Evolutionary conservation across 345 rosid species (phyloP), one percentile per base, ranked within the genome.

Genomic region (Acer negundo): DNA sequence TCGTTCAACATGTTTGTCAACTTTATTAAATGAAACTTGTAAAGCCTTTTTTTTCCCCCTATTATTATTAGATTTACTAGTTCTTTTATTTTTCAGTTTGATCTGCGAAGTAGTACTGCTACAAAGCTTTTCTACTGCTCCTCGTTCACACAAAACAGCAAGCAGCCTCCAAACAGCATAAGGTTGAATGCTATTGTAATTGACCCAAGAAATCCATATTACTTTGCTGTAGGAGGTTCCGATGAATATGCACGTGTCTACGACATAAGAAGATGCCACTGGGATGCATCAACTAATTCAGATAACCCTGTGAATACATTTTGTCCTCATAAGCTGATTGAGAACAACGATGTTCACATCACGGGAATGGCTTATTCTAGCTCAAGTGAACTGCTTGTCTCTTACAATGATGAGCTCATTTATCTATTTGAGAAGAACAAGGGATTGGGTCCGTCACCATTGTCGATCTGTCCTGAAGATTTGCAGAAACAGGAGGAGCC

Each of bases 391-490:
- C 86, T 90, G 75, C 86, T 90, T 13, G 86, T 86, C 49, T 88
- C 92, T 73, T 90, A 90, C 85, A 88, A 75, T 42, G 92, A 90
- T 40, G 94, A 90, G 70, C 87, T 85, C 77, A 75, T 90, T 28
- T 88, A 87, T 79, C 72, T 87, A 63, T 90, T 85, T 70, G 82
- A 83, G 80, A 85, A 82, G 75, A 82, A 79, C 53, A 88, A 82
- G 90, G 94, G 90, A 51, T 77, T 68, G 67, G 90, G 87, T 55
- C 80, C 86, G 22, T 75, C 82, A 1, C 90, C 91, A 5, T 79
- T 74, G 31, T 81, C 84, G 62, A 3, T 82, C 38, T 22, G 77
- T 55, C 74, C 78, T 44, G 82, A 81, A 79, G 87, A 77, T 67
- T 31, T 80, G 62, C 80, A 80, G 71, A 80, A 72, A 71, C 58